Evolutionary conservation across 805 yeast genomes (phyloP).

Genomic region (Kluyveromyces aestuarii): DNA sequence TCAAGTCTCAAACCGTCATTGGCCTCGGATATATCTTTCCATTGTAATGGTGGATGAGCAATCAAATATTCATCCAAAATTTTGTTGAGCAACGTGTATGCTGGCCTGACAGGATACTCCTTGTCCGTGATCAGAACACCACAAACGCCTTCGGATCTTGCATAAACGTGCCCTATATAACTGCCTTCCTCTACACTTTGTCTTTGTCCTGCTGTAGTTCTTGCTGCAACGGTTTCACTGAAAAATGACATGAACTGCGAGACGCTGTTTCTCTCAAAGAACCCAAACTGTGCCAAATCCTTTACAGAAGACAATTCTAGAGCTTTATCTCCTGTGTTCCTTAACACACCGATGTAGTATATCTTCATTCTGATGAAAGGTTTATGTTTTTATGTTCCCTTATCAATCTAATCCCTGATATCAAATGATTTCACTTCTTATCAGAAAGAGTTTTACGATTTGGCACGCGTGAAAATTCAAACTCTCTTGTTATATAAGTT

Average conservation of each 20-base stretch:
- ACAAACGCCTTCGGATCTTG: slow-evolving; percentile 82
- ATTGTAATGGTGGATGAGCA: slow-evolving; percentile 65
- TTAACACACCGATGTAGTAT: slow-evolving; percentile 80
- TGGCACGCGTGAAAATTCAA: too few species aligned
- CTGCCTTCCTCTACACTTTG: slow-evolving; percentile 89
- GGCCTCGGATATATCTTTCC: slow-evolving; percentile 46
- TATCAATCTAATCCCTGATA: neutral
- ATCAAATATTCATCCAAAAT: slow-evolving; percentile 83
- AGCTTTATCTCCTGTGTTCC: slow-evolving; percentile 50
- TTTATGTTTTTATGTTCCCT: neutral
- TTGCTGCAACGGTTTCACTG: slow-evolving; percentile 78
- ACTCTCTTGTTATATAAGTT: too few species aligned
- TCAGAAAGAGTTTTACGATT: too few species aligned
- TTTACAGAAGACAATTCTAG: slow-evolving; percentile 71
- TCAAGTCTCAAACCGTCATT: slow-evolving; percentile 26
- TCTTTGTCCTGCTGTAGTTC: slow-evolving; percentile 85
- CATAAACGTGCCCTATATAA: slow-evolving; percentile 87
- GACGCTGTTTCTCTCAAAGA: slow-evolving; percentile 76
- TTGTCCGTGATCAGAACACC: slow-evolving; percentile 90
- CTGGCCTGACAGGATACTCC: slow-evolving; percentile 95
- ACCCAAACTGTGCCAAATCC: slow-evolving; percentile 79
- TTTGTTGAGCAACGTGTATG: slow-evolving; percentile 85
- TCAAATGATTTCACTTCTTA: neutral
- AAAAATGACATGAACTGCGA: slow-evolving; percentile 93
- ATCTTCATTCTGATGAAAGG: slow-evolving; percentile 55